Evolutionary conservation across 2,329 filamentous ascomycete species (phyloP), one percentile per base, ranked within the genome.

Genomic region (Fusarium zealandicum): DNA sequence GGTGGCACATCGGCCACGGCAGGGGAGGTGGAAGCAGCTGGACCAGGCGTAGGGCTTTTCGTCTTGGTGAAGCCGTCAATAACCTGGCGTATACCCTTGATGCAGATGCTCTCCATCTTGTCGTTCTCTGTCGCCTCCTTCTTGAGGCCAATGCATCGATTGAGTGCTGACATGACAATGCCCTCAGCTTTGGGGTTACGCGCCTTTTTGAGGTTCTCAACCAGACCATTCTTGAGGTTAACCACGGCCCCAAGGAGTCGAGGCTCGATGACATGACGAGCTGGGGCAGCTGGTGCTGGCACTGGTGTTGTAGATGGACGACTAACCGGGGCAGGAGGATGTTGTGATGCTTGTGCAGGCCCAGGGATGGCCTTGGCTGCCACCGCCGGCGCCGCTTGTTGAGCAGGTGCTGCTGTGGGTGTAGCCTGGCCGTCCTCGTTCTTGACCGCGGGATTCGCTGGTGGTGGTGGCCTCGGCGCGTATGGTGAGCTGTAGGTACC

Each of bases 101-200:
- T 78, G 37, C 76, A 78, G 31, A 81, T 78, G 25, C 71, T 68
- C 56, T 82, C 80, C 66, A 82, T 74, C 52, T 74, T 73, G 31
- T 79, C 75, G 46, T 77, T 76, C 35, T 76, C 77, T 0, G 76
- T 77, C 6, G 74, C 73, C 35, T 73, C 72, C 18, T 73, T 73
- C 55, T 80, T 76, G 39, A 83, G 73, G 0, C 79, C 79, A 9
- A 82, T 69, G 37, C 76, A 79, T 20, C 80, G 79, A 57, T 82
- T 82, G 56, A 83, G 71, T 11, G 80, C 80, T 6, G 79, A 81
- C 75, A 82, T 80, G 54, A 81, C 78, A 18, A 82, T 76, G 18
- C 75, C 77, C 51, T 81, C 76, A 13, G 78, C 72, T 50, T 76
- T 73, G 20, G 75, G 74, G 11, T 73, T 72, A 12, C 73, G 72